Evolutionary conservation across 1,139 yeast species (phyloP).

Genomic region (Saccharomyces pastorianus): DNA sequence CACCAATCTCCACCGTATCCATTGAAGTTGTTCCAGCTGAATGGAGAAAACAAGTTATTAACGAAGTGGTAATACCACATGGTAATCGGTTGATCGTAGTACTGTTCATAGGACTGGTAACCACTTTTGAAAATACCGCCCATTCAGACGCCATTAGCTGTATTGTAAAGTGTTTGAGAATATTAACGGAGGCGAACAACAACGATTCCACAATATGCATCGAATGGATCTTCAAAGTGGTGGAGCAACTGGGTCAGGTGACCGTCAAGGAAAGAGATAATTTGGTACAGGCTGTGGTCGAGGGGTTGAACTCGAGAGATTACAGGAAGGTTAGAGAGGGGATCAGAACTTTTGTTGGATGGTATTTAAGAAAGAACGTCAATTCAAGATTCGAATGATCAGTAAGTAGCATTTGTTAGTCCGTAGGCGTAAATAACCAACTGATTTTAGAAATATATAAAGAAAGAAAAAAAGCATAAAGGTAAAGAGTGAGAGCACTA

Average conservation of each 20-base stretch:
- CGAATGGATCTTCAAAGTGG: constrained; percentile 53
- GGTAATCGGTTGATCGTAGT: constrained; percentile 52
- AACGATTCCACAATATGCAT: constrained; percentile 31
- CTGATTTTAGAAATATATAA: background rate
- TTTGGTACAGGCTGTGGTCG: constrained; percentile 46
- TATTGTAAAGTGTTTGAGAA: constrained; percentile 54
- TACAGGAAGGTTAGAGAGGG: constrained; percentile 64
- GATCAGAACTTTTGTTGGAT: constrained; percentile 65
- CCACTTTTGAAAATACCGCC: constrained; percentile 63
- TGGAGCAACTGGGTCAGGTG: constrained; percentile 46
- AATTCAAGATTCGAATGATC: constrained; percentile 39
- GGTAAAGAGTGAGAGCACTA: no score
- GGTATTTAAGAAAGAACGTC: constrained; percentile 77
- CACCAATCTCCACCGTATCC: constrained; percentile 62
- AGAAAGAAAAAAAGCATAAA: background rate
- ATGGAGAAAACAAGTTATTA: constrained; percentile 44
- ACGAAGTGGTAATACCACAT: constrained; percentile 36
- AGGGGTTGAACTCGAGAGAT: constrained; percentile 62
- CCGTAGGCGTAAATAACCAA: background rate
- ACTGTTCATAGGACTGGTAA: constrained; percentile 59
- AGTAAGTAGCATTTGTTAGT: constrained; percentile 3
- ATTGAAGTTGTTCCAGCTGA: constrained; percentile 47
- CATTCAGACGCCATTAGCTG: constrained; percentile 72
- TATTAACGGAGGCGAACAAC: constrained; percentile 35
- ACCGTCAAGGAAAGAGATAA: constrained; percentile 58